Conservation (phyloP, 2,329 filamentous ascomycete genomes). For the Neonectria hederae region DNA sequence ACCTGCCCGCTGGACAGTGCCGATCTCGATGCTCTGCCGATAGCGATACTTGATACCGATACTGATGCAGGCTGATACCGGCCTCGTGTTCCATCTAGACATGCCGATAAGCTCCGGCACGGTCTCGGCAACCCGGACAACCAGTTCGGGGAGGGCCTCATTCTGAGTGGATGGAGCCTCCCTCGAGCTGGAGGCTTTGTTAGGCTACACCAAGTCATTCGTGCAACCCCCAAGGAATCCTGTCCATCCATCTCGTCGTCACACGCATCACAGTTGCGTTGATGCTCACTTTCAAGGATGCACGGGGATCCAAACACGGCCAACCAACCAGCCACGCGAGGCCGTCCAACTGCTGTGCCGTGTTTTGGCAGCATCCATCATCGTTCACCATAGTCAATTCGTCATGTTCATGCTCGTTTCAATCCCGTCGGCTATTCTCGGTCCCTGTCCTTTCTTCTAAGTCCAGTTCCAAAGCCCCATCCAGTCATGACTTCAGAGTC, state of each 20-base stretch:
- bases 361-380: neutral
- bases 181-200: too few relatives aligned
- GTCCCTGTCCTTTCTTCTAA: neutral
- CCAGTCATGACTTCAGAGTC: neutral
- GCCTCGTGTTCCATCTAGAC: constrained; percentile 12
- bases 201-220: neutral
- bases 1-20: neutral
- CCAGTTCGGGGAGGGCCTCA: neutral
- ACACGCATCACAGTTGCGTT: neutral
- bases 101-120: constrained; percentile 28
- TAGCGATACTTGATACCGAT: neutral
- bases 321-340: neutral
- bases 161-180: neutral
- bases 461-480: neutral
- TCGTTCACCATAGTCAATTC: neutral
- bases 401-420: constrained; percentile 4
- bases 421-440: neutral
- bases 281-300: neutral
- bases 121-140: constrained; percentile 21
- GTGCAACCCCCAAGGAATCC: neutral
- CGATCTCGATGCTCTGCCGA: constrained; percentile 5
- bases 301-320: neutral
- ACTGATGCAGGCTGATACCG: neutral
- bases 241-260: neutral
- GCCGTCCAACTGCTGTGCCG: neutral